A percentile compares a stretch with the other conserved stretches of the same genome.
phyloP scores from a whole-genome alignment of 805 yeast species.

The Saccharomycopsis fodiens region DNA sequence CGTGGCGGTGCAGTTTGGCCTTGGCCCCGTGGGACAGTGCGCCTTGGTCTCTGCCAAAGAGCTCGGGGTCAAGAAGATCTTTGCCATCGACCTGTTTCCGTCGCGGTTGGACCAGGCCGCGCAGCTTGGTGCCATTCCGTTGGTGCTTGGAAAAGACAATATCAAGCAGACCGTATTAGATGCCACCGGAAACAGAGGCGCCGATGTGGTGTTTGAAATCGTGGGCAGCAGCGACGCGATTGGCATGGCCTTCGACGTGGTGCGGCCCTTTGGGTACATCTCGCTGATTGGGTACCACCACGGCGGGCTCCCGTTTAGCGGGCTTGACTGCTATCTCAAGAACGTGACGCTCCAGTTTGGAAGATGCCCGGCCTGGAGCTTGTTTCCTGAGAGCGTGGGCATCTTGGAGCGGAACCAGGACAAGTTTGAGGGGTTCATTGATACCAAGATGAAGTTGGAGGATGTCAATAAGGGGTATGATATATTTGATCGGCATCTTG shows the following conservation, averaged over 20 bases:
- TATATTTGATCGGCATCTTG: conserved; percentile 45
- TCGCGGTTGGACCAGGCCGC: conserved; percentile 38
- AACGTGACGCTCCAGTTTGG: conserved; percentile 54
- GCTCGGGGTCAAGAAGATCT: conserved; percentile 37
- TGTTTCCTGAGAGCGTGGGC: conserved; percentile 44
- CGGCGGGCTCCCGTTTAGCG: conserved; percentile 47
- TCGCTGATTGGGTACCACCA: conserved; percentile 56
- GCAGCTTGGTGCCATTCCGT: conserved; percentile 42
- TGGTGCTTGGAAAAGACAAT: conserved; percentile 38
- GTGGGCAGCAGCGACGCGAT: conserved; percentile 51
- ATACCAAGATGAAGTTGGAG: conserved; percentile 36
- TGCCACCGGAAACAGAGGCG: conserved; percentile 42
- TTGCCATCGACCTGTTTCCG: conserved; percentile 43
- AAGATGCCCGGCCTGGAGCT: conserved; percentile 53
- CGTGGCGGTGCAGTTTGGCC: conserved; percentile 45
- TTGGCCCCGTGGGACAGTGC: conserved; percentile 56
- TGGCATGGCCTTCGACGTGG: conserved; percentile 42
- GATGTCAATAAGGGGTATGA: conserved; percentile 41
- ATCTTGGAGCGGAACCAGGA: conserved; percentile 37
- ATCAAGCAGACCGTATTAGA: conserved; percentile 27
- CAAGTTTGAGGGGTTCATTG: conserved; percentile 46
- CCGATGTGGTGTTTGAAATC: conserved; percentile 53
- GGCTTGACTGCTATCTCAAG: conserved; percentile 50
- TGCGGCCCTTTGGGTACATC: conserved; percentile 51
- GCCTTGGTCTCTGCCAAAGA: conserved; percentile 38